phyloP scores from a whole-genome alignment of 371 early-diverging fungal species.

The Nematocida sp. region DNA sequence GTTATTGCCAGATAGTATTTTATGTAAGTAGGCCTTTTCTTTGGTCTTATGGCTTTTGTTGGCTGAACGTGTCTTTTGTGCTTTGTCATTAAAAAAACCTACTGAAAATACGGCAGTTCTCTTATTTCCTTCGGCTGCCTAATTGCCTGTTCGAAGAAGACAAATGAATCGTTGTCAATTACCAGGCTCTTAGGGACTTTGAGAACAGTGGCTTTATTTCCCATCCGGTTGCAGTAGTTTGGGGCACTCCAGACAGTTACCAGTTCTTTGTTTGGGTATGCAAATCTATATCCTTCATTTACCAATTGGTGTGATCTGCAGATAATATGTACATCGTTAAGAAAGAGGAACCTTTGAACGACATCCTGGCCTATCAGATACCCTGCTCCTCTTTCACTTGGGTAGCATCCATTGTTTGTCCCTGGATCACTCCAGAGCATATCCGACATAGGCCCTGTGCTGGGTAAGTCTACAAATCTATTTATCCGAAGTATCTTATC shows the following conservation, averaged over 20 bases:
- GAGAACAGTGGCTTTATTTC: constrained; percentile 62
- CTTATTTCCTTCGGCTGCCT: constrained; percentile 35
- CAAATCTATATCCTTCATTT: constrained; percentile 64
- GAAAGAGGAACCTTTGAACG: constrained; percentile 59
- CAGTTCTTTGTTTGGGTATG: constrained; percentile 54
- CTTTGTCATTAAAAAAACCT: neutral
- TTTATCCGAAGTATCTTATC: constrained; percentile 56
- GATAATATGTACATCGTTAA: constrained; percentile 58
- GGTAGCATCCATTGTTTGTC: constrained; percentile 40
- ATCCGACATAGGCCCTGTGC: constrained; percentile 53
- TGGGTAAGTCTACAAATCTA: constrained; percentile 52
- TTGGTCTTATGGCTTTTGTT: neutral
- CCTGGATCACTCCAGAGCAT: constrained; percentile 65
- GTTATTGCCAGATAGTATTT: too few relatives aligned
- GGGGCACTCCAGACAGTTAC: constrained; percentile 66
- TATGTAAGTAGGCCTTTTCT: neutral
- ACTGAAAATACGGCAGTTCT: constrained; percentile 45
- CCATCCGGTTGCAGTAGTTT: constrained; percentile 63
- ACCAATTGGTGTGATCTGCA: constrained; percentile 64
- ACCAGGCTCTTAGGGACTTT: constrained; percentile 50
- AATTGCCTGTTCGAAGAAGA: constrained; percentile 50
- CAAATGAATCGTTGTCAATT: constrained; percentile 52
- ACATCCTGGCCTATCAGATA: constrained; percentile 62
- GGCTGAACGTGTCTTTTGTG: neutral
- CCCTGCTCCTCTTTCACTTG: constrained; percentile 61